Conservation (phyloP, 2,329 filamentous ascomycete species). For the Fusarium sp. region DNA sequence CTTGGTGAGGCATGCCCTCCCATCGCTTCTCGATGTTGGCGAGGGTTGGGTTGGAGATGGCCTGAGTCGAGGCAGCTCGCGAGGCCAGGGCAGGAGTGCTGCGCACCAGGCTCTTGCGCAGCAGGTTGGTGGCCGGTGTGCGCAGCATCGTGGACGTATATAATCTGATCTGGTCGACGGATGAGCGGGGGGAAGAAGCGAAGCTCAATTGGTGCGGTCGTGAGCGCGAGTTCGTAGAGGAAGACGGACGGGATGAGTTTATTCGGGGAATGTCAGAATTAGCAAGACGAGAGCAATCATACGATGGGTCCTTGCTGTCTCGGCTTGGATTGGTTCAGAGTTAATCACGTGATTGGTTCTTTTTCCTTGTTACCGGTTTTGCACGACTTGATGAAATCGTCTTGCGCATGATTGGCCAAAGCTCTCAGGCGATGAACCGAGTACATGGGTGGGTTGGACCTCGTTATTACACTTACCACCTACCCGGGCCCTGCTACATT, state of each 20-base stretch:
- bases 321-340: slow-evolving; percentile 27
- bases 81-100: slow-evolving; percentile 61
- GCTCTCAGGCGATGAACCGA: slow-evolving; percentile 6
- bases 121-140: slow-evolving; percentile 63
- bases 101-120: slow-evolving; percentile 63
- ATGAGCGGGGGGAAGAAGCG: slow-evolving; percentile 19
- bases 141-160: slow-evolving; percentile 63
- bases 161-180: slow-evolving; percentile 23
- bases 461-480: neutral
- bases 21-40: slow-evolving; percentile 99
- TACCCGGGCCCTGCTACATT: neutral
- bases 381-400: slow-evolving; percentile 33
- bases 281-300: slow-evolving; percentile 46
- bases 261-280: slow-evolving; percentile 42
- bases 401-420: slow-evolving; percentile 24
- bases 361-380: slow-evolving; percentile 36
- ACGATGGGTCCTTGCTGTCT: slow-evolving; percentile 43
- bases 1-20: slow-evolving; percentile 97
- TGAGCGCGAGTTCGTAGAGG: slow-evolving; percentile 42
- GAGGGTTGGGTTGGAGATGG: slow-evolving; percentile 97
- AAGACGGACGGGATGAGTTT: slow-evolving; percentile 42
- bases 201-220: slow-evolving; percentile 53
- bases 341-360: neutral
- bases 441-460: neutral
- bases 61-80: slow-evolving; percentile 78